Base-by-base conservation (phyloP, 306 rosid genomes). In the Begonia fuchsioides region DNA sequence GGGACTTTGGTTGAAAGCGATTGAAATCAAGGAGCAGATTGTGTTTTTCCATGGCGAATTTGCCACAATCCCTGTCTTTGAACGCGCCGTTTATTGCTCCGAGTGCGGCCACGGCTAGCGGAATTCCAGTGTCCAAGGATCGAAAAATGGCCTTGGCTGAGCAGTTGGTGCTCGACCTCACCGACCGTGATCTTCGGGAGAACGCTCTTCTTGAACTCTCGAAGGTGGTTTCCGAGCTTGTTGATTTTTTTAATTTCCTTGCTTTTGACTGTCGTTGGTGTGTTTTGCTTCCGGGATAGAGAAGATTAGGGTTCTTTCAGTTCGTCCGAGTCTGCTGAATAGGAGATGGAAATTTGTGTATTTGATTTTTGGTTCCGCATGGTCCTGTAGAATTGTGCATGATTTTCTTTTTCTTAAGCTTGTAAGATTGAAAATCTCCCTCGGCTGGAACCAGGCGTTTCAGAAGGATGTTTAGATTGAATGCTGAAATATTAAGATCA, bases 141-240 rank as follows among this genome's bases (percentile, higher is more conserved):
- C 80, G 71, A 10, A 72, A 76, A 63, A 67, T 75, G 80, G 93
- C 82, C 3, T 69, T 80, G 13, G 81, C 76, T 5, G 73, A 78
- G 66, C 77, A 51, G 11, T 56, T 73, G 72, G 83, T 76, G 38
- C 79, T 72, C 39, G 83, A 72, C 48, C 69, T 76, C 43, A 72
- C 79, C 56, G 69, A 76, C 44, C 83, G 79, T 10, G 83, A 76
- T 32, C 79, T 72, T 35, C 73, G 83, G 14, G 83, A 76, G 52
- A 72, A 69, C 49, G 79, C 76, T 3, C 79, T 76, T 35, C 79
- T 72, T 17, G 83, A 76, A 55, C 83, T 76, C 3, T 72, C 83
- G 2, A 76, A 76, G 83, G 83, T 76, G 15, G 14, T 41, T 41
- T 10, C 45, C n/a, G 5, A 41, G 10, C 12, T 2, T 41, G 45